Percentiles rank a stretch among this genome's conserved stretches.
Conservation (phyloP, 805 yeast species). For the Schwanniomyces pseudopolymorphus region DNA sequence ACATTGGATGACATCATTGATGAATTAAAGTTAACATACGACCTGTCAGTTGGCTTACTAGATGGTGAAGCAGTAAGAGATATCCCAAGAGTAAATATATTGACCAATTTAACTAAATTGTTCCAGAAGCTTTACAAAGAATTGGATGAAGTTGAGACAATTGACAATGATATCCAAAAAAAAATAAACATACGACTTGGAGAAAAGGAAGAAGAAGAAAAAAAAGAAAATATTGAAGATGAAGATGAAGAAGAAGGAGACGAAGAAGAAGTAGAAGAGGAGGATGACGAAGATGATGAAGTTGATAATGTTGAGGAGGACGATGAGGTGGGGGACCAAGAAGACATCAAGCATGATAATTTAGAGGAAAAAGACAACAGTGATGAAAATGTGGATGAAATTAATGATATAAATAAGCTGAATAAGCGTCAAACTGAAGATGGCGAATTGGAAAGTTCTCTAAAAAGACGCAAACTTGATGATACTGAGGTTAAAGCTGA, state of each 20-base stretch:
- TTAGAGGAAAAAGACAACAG: not conserved
- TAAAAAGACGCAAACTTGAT: not conserved
- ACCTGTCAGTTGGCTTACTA: conserved; percentile 56
- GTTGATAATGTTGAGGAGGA: not conserved
- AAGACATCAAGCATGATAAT: not conserved
- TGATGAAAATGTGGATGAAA: not conserved
- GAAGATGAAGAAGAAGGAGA: not conserved
- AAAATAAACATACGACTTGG: conserved; percentile 3
- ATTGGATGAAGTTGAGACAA: conserved; percentile 30
- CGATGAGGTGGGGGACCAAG: not conserved
- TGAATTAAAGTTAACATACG: conserved; percentile 55
- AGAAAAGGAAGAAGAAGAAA: conserved; percentile 5
- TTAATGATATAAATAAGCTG: not conserved
- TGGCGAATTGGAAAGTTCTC: conserved; percentile 3
- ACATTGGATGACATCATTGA: conserved; percentile 51
- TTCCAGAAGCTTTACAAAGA: conserved; percentile 40
- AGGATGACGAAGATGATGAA: not conserved
- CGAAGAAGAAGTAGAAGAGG: not conserved
- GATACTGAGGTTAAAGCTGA: not conserved
- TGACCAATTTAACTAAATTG: conserved; percentile 46
- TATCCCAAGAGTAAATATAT: conserved; percentile 40
- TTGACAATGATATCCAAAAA: conserved; percentile 26
- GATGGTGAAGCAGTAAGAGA: conserved; percentile 55
- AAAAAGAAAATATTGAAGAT: conserved; percentile 5
- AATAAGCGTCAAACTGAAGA: conserved; percentile 2